Evolutionary conservation across 2,329 filamentous ascomycete genomes (phyloP), one percentile per base, ranked within the genome.

Genomic region (Cercospora janseana): DNA sequence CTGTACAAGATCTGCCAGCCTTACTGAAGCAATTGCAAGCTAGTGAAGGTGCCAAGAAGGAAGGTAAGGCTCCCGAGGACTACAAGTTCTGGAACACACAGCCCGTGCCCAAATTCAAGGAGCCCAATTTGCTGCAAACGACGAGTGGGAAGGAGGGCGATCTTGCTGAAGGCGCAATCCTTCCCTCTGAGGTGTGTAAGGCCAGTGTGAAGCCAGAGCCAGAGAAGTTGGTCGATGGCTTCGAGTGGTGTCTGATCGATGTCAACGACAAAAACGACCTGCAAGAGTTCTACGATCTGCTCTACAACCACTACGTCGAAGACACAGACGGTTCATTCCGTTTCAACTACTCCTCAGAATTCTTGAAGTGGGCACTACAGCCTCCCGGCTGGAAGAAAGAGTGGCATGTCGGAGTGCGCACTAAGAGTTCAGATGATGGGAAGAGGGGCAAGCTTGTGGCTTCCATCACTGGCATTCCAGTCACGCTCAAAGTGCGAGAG

Each of bases 61-160:
- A 67, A 49, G 65, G 64, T 51, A 68, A 68, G 46, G 58, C 63
- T 18, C 65, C 60, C 6, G 62, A 66, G 44, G 65, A 66, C 51
- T 96, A 97, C 79, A 96, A 95, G 72, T 98, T 98, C 75, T 98
- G 93, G 93, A 85, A 89, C 70, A 98, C 93, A 38, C 93, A 98
- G 70, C 93, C 93, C 1, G 93, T 98, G 52, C 87, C 88, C 43
- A 85, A 85, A 65, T 95, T 97, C 65, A 85, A 80, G 63, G 64
- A 66, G 51, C 60, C 62, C 13, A 63, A 66, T 58, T 55, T 66
- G 31, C 59, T 66, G 20, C 65, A 65, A 49, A 65, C 60, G 13
- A 67, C 65, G 6, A 61, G 56, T n/a, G 76, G 52, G 61, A 72
- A 76, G 40, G 73, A 79, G 44, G 72, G 76, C 52, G 73, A 78